A percentile compares a stretch with the other conserved stretches of the same genome.
Evolutionary conservation across 1,284 basidiomycete genomes (phyloP).

Genomic region (Mycena citricolor): DNA sequence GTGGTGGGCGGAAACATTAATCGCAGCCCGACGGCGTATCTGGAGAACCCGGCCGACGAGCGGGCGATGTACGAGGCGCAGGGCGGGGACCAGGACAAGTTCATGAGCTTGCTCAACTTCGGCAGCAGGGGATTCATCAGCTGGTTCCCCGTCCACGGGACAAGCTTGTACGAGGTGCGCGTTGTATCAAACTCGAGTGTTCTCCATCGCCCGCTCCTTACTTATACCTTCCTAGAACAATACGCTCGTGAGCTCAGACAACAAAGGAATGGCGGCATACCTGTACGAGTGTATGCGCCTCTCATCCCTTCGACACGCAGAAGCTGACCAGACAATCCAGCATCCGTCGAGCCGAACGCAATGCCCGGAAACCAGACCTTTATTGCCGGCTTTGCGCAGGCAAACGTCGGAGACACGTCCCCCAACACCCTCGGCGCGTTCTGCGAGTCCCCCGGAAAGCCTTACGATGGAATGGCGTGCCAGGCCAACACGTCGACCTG

Average conservation of each 20-base stretch:
- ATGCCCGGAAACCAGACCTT: conserved; percentile 72
- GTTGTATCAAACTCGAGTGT: conserved; percentile 61
- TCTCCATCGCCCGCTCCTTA: neutral
- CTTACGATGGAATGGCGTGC: conserved; percentile 65
- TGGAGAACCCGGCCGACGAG: conserved; percentile 70
- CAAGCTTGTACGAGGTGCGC: conserved; percentile 74
- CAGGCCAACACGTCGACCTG: conserved; percentile 72
- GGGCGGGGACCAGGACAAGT: conserved; percentile 63
- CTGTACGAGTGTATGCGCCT: conserved; percentile 69
- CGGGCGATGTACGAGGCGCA: conserved; percentile 57
- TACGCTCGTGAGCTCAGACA: conserved; percentile 73
- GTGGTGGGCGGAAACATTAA: conserved; percentile 72
- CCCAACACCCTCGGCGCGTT: conserved; percentile 81
- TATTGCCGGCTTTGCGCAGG: conserved; percentile 73
- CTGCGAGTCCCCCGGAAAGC: conserved; percentile 72
- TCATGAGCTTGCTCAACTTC: conserved; percentile 65
- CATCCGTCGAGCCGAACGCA: conserved; percentile 57
- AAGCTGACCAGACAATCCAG: too few species aligned
- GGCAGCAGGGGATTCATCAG: conserved; percentile 63
- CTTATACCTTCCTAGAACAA: conserved; percentile 54
- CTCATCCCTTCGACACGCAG: too few species aligned
- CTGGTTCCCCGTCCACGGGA: conserved; percentile 82
- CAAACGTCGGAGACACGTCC: conserved; percentile 66
- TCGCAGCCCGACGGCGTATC: conserved; percentile 70
- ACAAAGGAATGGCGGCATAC: conserved; percentile 82